These are phyloP conservation scores for Xerocomus tenax DNA, from an alignment of 1,284 basidiomycete species.

Conservation along the genomic window DNA sequence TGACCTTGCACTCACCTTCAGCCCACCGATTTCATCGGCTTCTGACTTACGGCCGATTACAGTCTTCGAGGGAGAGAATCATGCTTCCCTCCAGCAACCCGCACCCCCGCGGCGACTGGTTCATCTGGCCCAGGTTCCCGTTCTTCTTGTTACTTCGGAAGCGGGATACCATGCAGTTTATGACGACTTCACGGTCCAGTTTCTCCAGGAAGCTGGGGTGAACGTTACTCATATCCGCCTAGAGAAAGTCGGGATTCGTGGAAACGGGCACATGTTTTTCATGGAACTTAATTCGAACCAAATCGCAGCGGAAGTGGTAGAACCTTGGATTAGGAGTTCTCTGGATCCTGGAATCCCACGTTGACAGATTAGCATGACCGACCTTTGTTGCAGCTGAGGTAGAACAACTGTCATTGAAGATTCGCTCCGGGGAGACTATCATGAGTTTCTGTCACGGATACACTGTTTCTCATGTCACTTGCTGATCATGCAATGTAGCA, in stretches of 20 bases:
- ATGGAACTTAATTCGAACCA: constrained; percentile 42
- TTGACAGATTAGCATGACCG: too few species aligned
- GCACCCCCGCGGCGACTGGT: constrained; percentile 36
- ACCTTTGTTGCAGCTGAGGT: too few species aligned
- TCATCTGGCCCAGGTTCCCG: constrained; percentile 38
- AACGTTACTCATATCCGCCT: constrained; percentile 36
- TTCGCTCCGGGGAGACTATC: too few species aligned
- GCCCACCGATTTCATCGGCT: constrained; percentile 34
- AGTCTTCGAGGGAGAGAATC: constrained; percentile 25
- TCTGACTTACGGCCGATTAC: constrained; percentile 29
- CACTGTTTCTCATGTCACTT: too few species aligned
- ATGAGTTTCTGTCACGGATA: too few species aligned
- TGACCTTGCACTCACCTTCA: constrained; percentile 38
- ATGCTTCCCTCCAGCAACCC: constrained; percentile 38
- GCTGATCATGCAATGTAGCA: too few species aligned
- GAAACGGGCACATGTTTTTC: constrained; percentile 44
- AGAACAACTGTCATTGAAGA: too few species aligned
- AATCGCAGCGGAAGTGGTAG: constrained; percentile 35
- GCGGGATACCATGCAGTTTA: constrained; percentile 43
- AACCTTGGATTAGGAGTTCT: constrained; percentile 32
- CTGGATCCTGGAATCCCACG: background rate
- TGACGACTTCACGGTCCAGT: constrained; percentile 39
- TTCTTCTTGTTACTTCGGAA: constrained; percentile 42
- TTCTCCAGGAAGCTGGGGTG: constrained; percentile 39
- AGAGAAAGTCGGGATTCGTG: constrained; percentile 38